Evolutionary conservation across 192 early-diverging fungal genomes (phyloP).

Genomic region (Pilaira anomala): DNA sequence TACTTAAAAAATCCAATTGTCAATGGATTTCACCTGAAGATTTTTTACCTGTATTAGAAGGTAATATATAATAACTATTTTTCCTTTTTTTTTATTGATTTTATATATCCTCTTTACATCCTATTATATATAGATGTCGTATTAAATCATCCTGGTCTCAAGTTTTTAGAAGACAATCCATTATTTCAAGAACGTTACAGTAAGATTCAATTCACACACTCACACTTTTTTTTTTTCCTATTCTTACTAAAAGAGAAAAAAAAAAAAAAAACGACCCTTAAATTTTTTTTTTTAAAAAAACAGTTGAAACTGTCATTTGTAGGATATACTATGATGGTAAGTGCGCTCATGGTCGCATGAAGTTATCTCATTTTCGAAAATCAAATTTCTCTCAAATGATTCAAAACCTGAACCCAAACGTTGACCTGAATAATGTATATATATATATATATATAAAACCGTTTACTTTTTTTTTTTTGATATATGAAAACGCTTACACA

Average conservation of each 20-base stretch:
- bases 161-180: conserved; percentile 75
- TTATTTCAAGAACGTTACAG: conserved; percentile 85
- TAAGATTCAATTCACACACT: conserved; percentile 36
- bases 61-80: conserved; percentile 10
- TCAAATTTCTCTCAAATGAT: conserved; percentile 61
- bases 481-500: conserved; percentile 7
- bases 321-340: conserved; percentile 79
- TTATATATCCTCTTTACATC: no score
- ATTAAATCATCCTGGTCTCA: conserved; percentile 81
- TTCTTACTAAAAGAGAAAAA: conserved; percentile 4
- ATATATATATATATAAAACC: not conserved
- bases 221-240: not conserved
- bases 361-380: conserved; percentile 71
- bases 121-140: conserved; percentile 57
- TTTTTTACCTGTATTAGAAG: conserved; percentile 67
- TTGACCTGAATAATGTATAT: conserved; percentile 69
- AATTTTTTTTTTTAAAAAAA: no score
- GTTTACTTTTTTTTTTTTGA: conserved; percentile 1
- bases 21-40: conserved; percentile 60
- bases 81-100: no score
- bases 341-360: conserved; percentile 69
- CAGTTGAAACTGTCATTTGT: conserved; percentile 85
- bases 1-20: conserved; percentile 46
- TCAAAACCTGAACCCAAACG: conserved; percentile 58
- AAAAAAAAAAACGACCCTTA: no score